Conservation (phyloP, 1,284 basidiomycete species). For the Meira miltonrushii region DNA sequence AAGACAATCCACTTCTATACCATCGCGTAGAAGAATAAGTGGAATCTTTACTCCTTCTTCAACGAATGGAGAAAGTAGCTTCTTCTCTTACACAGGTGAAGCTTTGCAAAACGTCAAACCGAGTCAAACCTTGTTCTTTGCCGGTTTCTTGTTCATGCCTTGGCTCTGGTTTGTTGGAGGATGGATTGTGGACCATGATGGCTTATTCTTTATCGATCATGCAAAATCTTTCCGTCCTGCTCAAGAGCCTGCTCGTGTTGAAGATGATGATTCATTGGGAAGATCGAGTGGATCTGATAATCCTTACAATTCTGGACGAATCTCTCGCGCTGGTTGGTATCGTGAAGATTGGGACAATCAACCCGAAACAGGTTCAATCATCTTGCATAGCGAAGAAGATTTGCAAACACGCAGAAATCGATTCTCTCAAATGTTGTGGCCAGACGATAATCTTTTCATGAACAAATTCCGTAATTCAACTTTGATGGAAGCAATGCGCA, state of each 20-base stretch:
- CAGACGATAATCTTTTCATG: no score
- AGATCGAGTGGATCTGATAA: background rate
- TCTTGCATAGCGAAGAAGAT: no score
- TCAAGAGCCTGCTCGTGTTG: no score
- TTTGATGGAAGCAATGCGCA: no score
- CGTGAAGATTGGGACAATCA: no score
- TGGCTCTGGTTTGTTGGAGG: slow-evolving; percentile 47
- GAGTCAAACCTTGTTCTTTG: slow-evolving; percentile 37
- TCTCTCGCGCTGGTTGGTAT: no score
- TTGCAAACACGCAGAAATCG: no score
- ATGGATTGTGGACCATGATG: slow-evolving; percentile 30
- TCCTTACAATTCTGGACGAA: no score
- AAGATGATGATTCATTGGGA: background rate
- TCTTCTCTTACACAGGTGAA: slow-evolving; percentile 4
- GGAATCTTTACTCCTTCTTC: background rate
- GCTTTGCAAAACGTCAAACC: slow-evolving; percentile 23
- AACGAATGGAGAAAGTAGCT: background rate
- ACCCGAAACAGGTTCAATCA: no score
- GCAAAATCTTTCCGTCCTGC: background rate
- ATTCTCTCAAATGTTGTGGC: no score
- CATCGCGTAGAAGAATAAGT: background rate
- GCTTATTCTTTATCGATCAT: slow-evolving; percentile 8
- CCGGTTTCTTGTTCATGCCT: slow-evolving; percentile 43
- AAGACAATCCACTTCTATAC: no score
- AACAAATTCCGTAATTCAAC: no score